phyloP scores from a whole-genome alignment of 2,329 filamentous ascomycete species.

The Fusarium caatingaense region DNA sequence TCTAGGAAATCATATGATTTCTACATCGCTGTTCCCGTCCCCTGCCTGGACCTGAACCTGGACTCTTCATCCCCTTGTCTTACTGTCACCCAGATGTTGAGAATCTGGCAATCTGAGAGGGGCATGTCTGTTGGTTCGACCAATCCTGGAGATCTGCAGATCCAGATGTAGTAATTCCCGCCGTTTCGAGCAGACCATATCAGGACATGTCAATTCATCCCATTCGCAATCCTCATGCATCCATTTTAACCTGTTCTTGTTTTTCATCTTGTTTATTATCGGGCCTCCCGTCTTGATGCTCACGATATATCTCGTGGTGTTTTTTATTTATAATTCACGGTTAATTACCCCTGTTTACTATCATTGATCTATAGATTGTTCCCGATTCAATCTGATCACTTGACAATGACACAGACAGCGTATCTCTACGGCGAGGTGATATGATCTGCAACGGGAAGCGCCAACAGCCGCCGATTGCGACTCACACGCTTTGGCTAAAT shows the following conservation, averaged over 20 bases:
- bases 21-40: slow-evolving; percentile 11
- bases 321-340: slow-evolving; percentile 14
- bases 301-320: slow-evolving; percentile 31
- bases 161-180: slow-evolving; percentile 30
- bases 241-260: slow-evolving; percentile 12
- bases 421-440: slow-evolving; percentile 12
- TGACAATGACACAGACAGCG: slow-evolving; percentile 8
- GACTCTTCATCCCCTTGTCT: slow-evolving; percentile 16
- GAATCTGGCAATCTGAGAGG: slow-evolving; percentile 29
- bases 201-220: slow-evolving; percentile 14
- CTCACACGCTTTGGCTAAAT: slow-evolving; percentile 28
- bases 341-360: slow-evolving; percentile 4
- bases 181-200: slow-evolving; percentile 11
- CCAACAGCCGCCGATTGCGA: slow-evolving; percentile 30
- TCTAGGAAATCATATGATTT: slow-evolving; percentile 38
- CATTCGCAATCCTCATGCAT: slow-evolving; percentile 11
- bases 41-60: slow-evolving; percentile 21
- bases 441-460: slow-evolving; percentile 33
- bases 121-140: slow-evolving; percentile 8
- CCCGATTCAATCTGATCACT: slow-evolving; percentile 13
- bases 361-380: slow-evolving; percentile 15
- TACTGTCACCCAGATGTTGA: slow-evolving; percentile 5
- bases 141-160: slow-evolving; percentile 39
- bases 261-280: slow-evolving; percentile 11
- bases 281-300: slow-evolving; percentile 8